phyloP scores from a whole-genome alignment of 1,139 yeast species.

The Yamadazyma blattariae region DNA sequence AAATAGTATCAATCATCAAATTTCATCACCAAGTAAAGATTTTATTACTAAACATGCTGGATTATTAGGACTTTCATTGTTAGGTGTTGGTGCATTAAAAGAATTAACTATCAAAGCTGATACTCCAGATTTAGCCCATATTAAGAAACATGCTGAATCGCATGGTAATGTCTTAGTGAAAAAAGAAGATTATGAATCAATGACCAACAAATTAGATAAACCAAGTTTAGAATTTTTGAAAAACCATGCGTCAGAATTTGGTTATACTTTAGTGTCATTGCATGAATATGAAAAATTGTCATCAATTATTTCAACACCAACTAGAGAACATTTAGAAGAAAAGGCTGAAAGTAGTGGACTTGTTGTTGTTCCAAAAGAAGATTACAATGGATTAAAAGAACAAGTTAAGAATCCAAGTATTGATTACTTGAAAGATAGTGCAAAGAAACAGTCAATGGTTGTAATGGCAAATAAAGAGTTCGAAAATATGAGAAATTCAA shows the following conservation, averaged over 20 bases:
- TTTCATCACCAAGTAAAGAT: slow-evolving; percentile 18
- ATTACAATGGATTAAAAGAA: slow-evolving; percentile 16
- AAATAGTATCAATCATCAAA: slow-evolving; percentile 15
- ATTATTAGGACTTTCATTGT: slow-evolving; percentile 12
- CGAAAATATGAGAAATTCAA: slow-evolving; percentile 11
- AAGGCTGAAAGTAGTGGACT: slow-evolving; percentile 32
- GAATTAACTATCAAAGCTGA: slow-evolving; percentile 14
- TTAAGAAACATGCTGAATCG: slow-evolving; percentile 16
- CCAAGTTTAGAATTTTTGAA: slow-evolving; percentile 22
- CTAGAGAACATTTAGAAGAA: slow-evolving; percentile 31
- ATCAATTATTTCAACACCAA: slow-evolving; percentile 28
- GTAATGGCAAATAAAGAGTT: slow-evolving; percentile 16
- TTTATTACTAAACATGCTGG: slow-evolving; percentile 14
- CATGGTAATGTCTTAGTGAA: slow-evolving; percentile 18
- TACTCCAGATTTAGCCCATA: slow-evolving; percentile 11
- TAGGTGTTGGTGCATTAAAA: slow-evolving; percentile 11
- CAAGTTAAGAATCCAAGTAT: slow-evolving; percentile 25
- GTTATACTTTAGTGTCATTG: slow-evolving; percentile 19
- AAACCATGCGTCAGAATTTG: slow-evolving; percentile 16
- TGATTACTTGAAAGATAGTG: slow-evolving; percentile 15
- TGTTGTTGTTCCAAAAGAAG: slow-evolving; percentile 27
- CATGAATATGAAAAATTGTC: slow-evolving; percentile 25
- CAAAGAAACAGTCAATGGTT: slow-evolving; percentile 13
- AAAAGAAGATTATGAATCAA: slow-evolving; percentile 18
- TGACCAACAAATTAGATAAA: slow-evolving; percentile 14